Conservation (phyloP, 2,329 filamentous ascomycete species). For the Diaporthe nobilis region DNA sequence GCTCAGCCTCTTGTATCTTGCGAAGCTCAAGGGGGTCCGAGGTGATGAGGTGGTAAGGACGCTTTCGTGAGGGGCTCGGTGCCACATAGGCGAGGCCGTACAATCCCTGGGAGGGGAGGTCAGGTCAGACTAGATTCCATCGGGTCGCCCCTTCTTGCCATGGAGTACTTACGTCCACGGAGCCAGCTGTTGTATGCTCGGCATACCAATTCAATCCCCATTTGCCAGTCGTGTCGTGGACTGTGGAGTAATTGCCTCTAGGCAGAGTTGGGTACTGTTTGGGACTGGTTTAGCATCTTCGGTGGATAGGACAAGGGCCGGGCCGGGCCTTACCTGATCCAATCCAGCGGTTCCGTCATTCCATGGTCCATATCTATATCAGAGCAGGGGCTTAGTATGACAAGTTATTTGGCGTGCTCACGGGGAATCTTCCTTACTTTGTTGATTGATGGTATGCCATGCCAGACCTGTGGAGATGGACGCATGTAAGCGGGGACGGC, state of each 20-base stretch:
- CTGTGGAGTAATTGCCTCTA: constrained; percentile 40
- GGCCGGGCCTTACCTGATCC: constrained; percentile 36
- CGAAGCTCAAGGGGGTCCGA: constrained; percentile 33
- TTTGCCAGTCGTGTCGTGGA: constrained; percentile 40
- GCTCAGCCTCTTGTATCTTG: constrained; percentile 42
- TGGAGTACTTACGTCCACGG: constrained; percentile 33
- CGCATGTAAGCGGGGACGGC: not conserved
- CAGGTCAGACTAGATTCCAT: not conserved
- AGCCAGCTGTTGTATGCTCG: constrained; percentile 42
- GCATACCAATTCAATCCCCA: constrained; percentile 44
- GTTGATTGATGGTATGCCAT: constrained; percentile 3
- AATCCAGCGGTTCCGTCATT: constrained; percentile 43
- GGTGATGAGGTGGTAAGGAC: constrained; percentile 42
- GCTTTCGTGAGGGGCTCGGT: constrained; percentile 39
- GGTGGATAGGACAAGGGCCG: not conserved
- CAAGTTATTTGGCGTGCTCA: not conserved
- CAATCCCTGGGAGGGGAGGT: constrained; percentile 26
- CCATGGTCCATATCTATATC: constrained; percentile 39
- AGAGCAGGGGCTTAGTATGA: not conserved
- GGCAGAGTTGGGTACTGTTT: constrained; percentile 41
- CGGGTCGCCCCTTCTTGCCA: no score
- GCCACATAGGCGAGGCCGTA: constrained; percentile 43
- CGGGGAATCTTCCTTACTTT: not conserved
- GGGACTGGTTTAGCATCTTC: not conserved
- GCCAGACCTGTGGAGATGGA: constrained; percentile 29